Base-by-base conservation (phyloP, 1,139 yeast species). In the Diutina scorzettiae region DNA sequence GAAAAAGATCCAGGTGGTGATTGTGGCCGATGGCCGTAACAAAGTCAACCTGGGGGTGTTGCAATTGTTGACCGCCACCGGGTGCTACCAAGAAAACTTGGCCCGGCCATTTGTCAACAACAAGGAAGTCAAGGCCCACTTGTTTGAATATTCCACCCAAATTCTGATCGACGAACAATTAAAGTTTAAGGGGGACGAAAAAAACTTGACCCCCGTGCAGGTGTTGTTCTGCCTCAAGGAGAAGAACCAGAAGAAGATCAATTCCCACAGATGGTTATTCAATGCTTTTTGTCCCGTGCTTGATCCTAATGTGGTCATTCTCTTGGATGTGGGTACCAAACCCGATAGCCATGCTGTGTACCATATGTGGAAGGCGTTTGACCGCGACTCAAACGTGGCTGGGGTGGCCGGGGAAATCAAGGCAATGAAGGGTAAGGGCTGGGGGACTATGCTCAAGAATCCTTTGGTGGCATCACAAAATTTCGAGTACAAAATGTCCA, bases 391-490 rank as follows among this genome's bases (percentile, higher is more conserved):
- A 1, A 87, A 89, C 53, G 95, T 89, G 44, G 98, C 96, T 1
- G 98, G 97, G 50, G 97, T 95, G 1, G 96, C 96, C 16, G 98
- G 98, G 47, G 96, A 91, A 60, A 87, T 91, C 55, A 83, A 82
- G 48, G 87, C 96, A 1, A 82, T 89, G 84, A 85, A 83, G 52
- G 97, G 97, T 37, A 82, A 78, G 55, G 82, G 79, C 16, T 85
- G 96, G 73, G 56, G 66, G 21, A 84, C 86, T 48, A 65, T 91
- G 49, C 61, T 85, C 25, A 21, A 23, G 18, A 91, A 89, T 56
- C 98, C 98, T 2, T 65, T 91, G 41, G 96, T 91, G 33, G 96
- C 97, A 0, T 86, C 96, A 0, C 98, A 91, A 58, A 89, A 91
- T 58, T 91, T 91, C 54, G 98, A 91, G 61, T 91, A 91, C 63